Evolutionary conservation across 768 basidiomycete species (phyloP).

Genomic region (Lactifluus volemus): DNA sequence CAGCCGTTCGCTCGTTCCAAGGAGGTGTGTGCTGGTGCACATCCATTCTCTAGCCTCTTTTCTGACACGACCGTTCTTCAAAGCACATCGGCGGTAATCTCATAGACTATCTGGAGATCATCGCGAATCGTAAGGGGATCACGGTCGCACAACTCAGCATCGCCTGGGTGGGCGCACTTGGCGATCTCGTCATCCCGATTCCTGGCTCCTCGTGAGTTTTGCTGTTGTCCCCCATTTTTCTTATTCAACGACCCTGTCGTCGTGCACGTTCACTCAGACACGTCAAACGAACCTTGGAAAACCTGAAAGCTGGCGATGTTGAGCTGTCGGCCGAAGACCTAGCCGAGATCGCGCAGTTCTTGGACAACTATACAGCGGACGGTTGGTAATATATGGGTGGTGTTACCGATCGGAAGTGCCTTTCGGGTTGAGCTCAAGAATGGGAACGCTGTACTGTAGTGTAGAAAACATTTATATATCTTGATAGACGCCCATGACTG

Average conservation of each 20-base stretch:
- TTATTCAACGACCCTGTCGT: too few species aligned
- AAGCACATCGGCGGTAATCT: conserved; percentile 35
- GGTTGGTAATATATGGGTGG: conserved; percentile 33
- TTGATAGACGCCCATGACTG: too few species aligned
- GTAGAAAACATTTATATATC: not conserved
- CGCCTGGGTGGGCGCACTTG: conserved; percentile 32
- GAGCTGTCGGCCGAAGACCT: conserved; percentile 28
- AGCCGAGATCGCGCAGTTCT: conserved; percentile 31
- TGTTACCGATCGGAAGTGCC: conserved; percentile 15
- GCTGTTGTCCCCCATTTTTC: not conserved
- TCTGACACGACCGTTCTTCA: conserved; percentile 3
- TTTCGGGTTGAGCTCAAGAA: conserved; percentile 22
- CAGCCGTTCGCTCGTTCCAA: conserved; percentile 29
- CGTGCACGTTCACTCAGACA: conserved; percentile 22
- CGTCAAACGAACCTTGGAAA: conserved; percentile 35
- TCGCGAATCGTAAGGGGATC: conserved; percentile 36
- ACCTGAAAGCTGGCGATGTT: conserved; percentile 33
- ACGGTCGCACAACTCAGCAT: conserved; percentile 33
- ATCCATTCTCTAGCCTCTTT: not conserved
- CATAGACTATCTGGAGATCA: conserved; percentile 32
- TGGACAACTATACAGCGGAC: conserved; percentile 30
- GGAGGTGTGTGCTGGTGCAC: conserved; percentile 21
- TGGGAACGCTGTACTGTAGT: not conserved
- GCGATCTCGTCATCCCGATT: conserved; percentile 36
- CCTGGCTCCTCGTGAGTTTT: conserved; percentile 36